Percentiles rank a stretch among this genome's conserved stretches.
Conservation (phyloP, 1,284 basidiomycete genomes). For the Tylopilus sp. region DNA sequence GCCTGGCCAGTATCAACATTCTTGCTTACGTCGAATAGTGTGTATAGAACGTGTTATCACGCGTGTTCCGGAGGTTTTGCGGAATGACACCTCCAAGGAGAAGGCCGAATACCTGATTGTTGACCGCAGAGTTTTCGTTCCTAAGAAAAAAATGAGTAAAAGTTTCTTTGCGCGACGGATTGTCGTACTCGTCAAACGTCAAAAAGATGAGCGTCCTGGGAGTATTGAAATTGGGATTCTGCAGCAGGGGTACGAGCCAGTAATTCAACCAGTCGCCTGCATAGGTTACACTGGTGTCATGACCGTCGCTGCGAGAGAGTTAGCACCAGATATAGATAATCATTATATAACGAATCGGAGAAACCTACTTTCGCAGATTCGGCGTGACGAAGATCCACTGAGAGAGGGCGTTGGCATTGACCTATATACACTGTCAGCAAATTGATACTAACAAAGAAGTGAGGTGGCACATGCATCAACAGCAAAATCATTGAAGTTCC, state of each 20-base stretch:
- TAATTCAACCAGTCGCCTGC: conserved; percentile 46
- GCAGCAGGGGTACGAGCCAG: conserved; percentile 52
- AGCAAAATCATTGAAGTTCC: conserved; percentile 62
- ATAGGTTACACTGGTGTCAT: conserved; percentile 56
- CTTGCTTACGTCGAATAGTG: conserved; percentile 52
- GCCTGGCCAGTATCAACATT: neutral
- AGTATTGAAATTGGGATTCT: conserved; percentile 45
- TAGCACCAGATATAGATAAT: neutral
- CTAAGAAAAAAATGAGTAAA: conserved; percentile 28
- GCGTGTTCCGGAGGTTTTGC: conserved; percentile 38
- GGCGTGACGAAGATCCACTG: conserved; percentile 65
- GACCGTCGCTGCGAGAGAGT: conserved; percentile 32
- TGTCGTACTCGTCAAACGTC: conserved; percentile 45
- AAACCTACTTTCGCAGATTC: conserved; percentile 39
- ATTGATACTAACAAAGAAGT: neutral
- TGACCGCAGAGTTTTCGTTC: conserved; percentile 44
- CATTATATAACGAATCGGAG: neutral
- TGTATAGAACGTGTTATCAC: conserved; percentile 55
- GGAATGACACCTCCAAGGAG: conserved; percentile 54
- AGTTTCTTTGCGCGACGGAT: neutral
- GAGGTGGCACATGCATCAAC: conserved; percentile 37
- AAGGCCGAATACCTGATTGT: conserved; percentile 47
- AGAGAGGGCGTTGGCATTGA: conserved; percentile 43
- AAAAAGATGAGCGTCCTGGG: conserved; percentile 51
- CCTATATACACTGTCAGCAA: conserved; percentile 5